Evolutionary conservation across 177 flowering plant genomes (phyloP), one percentile per base, ranked within the genome.

Genomic region (Telopea speciosissima): DNA sequence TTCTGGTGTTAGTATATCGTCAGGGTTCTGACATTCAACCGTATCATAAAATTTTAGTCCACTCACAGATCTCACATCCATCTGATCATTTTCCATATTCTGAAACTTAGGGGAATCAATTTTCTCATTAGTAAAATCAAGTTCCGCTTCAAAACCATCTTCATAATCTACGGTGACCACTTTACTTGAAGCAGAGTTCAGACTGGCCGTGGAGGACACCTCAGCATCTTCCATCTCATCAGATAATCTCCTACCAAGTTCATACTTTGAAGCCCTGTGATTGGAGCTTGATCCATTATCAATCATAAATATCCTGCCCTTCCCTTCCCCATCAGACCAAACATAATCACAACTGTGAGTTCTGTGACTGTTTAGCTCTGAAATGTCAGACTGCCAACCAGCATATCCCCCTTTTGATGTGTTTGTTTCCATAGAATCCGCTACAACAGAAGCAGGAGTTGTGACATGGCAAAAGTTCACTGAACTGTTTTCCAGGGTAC

Each of bases 141-240:
- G 76, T 7, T 73, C 73, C 26, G 12, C 76, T 72, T 79, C 81
- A 61, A 49, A 74, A 11, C 70, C 72, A 62, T 79, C 80, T 24
- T 77, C 77, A 59, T 73, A 80, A 71, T 78, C 78, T 74, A 75
- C 31, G 40, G 70, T 54, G 69, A 65, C 80, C 70, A 72, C 62
- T 54, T 73, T 71, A 74, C 77, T 70, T 56, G 84, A 74, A 36
- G 76, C 26, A 68, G 79, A 78, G 66, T 69, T 75, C 72, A 71
- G 62, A 61, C 76, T 72, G 66, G 73, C 66, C 17, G 74, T 69
- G 10, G 82, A 80, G 19, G 80, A 78, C 19, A 73, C 68, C 28
- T 76, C 83, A 58, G 31, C 70, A 60, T 79, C 78, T 76, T 79
- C 81, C 44, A 59, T 65, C 58, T 79, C 71, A 44, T 81, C 76